These are phyloP conservation scores for Leccinum uliginosum DNA, from an alignment of 768 basidiomycete genomes.

Conservation along the genomic window DNA sequence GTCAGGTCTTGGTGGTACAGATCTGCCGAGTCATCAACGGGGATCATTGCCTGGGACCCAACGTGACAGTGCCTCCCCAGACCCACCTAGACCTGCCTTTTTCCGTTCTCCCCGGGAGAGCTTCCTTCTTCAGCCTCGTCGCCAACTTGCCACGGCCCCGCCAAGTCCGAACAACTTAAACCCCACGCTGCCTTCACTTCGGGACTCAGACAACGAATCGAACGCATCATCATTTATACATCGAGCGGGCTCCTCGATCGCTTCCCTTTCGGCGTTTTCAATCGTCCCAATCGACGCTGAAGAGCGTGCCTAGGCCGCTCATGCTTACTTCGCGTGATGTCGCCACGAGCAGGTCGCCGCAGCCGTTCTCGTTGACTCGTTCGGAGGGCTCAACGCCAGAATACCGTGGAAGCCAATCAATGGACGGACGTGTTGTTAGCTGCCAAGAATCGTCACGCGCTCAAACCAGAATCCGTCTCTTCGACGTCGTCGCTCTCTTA, in stretches of 20 bases:
- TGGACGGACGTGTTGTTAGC: conserved; percentile 48
- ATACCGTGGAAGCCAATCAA: conserved; percentile 31
- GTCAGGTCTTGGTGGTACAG: conserved; percentile 4
- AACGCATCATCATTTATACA: conserved; percentile 29
- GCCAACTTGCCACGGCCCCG: conserved; percentile 27
- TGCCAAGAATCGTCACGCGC: conserved; percentile 30
- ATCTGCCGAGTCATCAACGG: conserved; percentile 25
- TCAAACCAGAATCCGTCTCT: conserved; percentile 56
- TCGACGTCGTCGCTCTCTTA: conserved; percentile 62
- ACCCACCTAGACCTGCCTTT: conserved; percentile 54
- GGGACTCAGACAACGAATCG: conserved; percentile 20
- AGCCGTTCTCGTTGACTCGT: conserved; percentile 26
- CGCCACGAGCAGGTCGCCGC: conserved; percentile 28
- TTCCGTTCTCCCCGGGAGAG: conserved; percentile 59
- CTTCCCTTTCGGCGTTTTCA: conserved; percentile 42
- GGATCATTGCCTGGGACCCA: conserved; percentile 39
- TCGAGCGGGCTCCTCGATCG: conserved; percentile 37
- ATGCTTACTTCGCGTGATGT: conserved; percentile 52
- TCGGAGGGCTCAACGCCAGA: conserved; percentile 36
- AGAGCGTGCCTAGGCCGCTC: conserved; percentile 61
- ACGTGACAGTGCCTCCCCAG: conserved; percentile 33
- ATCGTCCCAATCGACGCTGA: conserved; percentile 33
- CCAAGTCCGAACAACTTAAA: conserved; percentile 29
- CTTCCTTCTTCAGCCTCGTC: conserved; percentile 37
- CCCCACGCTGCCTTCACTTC: conserved; percentile 3